Evolutionary conservation across 495 filamentous ascomycete genomes (phyloP), one percentile per base, ranked within the genome.

Genomic region (Penicillium antarcticum): DNA sequence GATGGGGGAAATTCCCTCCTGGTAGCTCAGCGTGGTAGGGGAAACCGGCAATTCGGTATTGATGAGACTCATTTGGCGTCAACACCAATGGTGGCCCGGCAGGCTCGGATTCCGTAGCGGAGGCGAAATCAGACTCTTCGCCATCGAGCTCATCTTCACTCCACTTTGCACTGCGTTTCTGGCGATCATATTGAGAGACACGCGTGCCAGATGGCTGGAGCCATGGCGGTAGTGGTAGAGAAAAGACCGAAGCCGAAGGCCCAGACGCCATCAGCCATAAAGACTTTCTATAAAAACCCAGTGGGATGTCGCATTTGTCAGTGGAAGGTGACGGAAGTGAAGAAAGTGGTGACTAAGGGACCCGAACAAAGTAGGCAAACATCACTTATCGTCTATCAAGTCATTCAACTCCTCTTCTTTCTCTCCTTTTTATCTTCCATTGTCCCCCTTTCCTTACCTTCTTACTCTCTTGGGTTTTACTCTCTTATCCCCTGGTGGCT

Each of bases 31-130:
- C 51, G 41, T 78, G 60, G 17, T 74, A 62, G 21, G 70, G 47
- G 13, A 78, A 69, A 36, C 77, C 76, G 10, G 75, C 78, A 13
- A 70, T 52, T 42, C 70, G 69, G 46, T 78, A 80, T 51, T 81
- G 76, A 40, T 61, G 63, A 7, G 70, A 64, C 52, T 79, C 75
- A 18, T 73, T 71, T 1, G 75, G 75, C 2, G 72, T 71, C 29
- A 80, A 53, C 40, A 67, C 66, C 31, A 75, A 54, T 8, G 63
- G 61, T 8, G 51, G 31, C 4, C 52, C 58, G 6, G 57, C 52
- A 38, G 57, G 53, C 13, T 45, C 61, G 21, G 45, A 47, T 24
- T 74, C 69, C 11, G 40, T 40, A 11, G 42, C 58, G 3, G 70
- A 72, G 32, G 60, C 60, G 44, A 65, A 61, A 51, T 73, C 70